Conservation (phyloP, 768 basidiomycete genomes). For the Phaeotremella skinneri region DNA sequence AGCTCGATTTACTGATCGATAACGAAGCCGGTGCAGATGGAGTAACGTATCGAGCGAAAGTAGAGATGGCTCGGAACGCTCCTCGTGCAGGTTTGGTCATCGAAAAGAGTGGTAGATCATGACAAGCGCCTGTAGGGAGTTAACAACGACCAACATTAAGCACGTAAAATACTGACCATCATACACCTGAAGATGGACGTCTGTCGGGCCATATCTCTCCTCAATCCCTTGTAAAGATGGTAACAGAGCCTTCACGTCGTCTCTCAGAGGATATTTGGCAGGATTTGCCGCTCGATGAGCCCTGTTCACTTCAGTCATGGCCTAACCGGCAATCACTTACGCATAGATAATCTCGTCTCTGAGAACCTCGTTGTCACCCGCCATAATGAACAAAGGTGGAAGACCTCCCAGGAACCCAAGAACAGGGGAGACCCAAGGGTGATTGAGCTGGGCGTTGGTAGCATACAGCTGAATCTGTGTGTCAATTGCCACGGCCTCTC, state of each 20-base stretch:
- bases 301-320: slow-evolving; percentile 26
- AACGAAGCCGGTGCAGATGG: slow-evolving; percentile 36
- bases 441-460: slow-evolving; percentile 64
- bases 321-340: slow-evolving; percentile 49
- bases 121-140: slow-evolving; percentile 77
- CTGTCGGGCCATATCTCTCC: slow-evolving; percentile 57
- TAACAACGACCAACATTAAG: slow-evolving; percentile 9
- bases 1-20: slow-evolving; percentile 9
- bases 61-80: slow-evolving; percentile 53
- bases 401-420: slow-evolving; percentile 81
- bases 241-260: slow-evolving; percentile 56
- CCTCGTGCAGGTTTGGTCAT: slow-evolving; percentile 53
- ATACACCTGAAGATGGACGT: slow-evolving; percentile 89
- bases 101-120: slow-evolving; percentile 70
- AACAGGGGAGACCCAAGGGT: slow-evolving; percentile 66
- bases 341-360: slow-evolving; percentile 87
- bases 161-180: slow-evolving; percentile 60
- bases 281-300: slow-evolving; percentile 92
- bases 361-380: slow-evolving; percentile 84
- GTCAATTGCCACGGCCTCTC: slow-evolving; percentile 49
- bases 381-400: slow-evolving; percentile 79
- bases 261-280: slow-evolving; percentile 63
- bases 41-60: slow-evolving; percentile 52
- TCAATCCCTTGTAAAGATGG: slow-evolving; percentile 51
- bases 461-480: slow-evolving; percentile 84